These are phyloP conservation scores for Ceratocystiopsis minuta DNA, from an alignment of 2,329 filamentous ascomycete genomes.

Conservation along the genomic window DNA sequence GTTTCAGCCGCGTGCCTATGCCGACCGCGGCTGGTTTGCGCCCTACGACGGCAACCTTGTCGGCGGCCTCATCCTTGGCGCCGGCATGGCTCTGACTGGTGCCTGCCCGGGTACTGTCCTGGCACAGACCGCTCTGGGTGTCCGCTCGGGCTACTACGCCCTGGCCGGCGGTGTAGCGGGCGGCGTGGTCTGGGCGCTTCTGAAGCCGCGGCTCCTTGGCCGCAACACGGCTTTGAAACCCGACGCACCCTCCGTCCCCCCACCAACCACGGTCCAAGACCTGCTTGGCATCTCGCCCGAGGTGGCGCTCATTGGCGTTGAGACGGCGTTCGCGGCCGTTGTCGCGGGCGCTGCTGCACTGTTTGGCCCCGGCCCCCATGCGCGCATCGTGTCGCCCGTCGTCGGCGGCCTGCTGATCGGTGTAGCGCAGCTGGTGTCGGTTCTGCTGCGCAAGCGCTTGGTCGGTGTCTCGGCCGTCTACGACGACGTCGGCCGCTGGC, in stretches of 20 bases:
- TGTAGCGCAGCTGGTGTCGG: conserved; percentile 35
- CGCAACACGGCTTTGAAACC: neutral
- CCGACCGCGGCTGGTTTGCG: conserved; percentile 33
- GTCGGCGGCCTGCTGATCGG: conserved; percentile 42
- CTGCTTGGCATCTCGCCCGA: conserved; percentile 21
- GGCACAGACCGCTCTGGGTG: conserved; percentile 37
- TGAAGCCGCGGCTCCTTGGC: conserved; percentile 16
- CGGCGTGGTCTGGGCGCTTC: conserved; percentile 31
- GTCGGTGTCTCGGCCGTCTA: conserved; percentile 44
- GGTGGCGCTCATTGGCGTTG: conserved; percentile 23
- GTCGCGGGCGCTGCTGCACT: conserved; percentile 17
- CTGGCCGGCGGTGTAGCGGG: conserved; percentile 36
- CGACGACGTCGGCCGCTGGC: conserved; percentile 38
- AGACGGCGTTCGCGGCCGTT: conserved; percentile 24
- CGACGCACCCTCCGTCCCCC: neutral
- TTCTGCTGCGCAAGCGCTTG: conserved; percentile 32
- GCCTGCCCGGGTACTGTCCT: conserved; percentile 49
- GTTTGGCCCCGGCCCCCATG: conserved; percentile 13
- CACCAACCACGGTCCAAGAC: conserved; percentile 19
- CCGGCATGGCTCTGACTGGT: conserved; percentile 48
- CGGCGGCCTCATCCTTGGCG: conserved; percentile 41
- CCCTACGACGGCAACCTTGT: conserved; percentile 46
- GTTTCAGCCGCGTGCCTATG: conserved; percentile 29
- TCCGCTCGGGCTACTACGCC: conserved; percentile 31
- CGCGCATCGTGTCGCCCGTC: conserved; percentile 24